Evolutionary conservation across 371 early-diverging fungal species (phyloP).

Genomic region (Apophysomyces ossiformis): DNA sequence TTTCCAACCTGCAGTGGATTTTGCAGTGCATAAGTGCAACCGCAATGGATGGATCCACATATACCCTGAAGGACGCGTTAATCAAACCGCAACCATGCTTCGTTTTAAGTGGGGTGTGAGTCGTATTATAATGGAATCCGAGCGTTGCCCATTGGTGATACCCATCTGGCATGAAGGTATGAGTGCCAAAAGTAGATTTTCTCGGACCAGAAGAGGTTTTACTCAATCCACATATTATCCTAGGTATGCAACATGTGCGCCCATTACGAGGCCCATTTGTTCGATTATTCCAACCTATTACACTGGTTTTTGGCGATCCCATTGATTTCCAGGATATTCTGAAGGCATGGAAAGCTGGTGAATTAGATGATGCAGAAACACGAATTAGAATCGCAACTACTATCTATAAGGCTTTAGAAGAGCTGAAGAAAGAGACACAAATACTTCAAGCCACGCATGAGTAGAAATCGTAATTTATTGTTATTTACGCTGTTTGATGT

Average conservation of each 20-base stretch:
- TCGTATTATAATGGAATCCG: slow-evolving; percentile 79
- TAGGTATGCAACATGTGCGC: slow-evolving; percentile 56
- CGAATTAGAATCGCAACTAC: slow-evolving; percentile 62
- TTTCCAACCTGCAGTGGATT: slow-evolving; percentile 84
- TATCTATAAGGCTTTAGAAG: slow-evolving; percentile 58
- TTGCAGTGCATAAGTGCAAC: slow-evolving; percentile 58
- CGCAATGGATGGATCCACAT: slow-evolving; percentile 70
- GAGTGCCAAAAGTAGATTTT: neutral
- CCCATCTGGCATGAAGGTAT: slow-evolving; percentile 74
- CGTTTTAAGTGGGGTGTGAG: slow-evolving; percentile 91
- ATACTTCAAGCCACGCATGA: neutral
- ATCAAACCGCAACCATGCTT: slow-evolving; percentile 66
- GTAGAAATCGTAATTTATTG: slow-evolving; percentile 1
- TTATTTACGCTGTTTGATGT: neutral
- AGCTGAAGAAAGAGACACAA: slow-evolving; percentile 33
- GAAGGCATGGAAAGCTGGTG: slow-evolving; percentile 57
- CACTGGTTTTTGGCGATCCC: slow-evolving; percentile 69
- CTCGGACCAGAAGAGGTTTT: neutral
- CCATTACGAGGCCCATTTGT: slow-evolving; percentile 50
- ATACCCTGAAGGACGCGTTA: slow-evolving; percentile 84
- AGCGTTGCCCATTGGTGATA: slow-evolving; percentile 65
- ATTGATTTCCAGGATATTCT: slow-evolving; percentile 67
- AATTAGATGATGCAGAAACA: slow-evolving; percentile 55
- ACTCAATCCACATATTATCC: too few species aligned
- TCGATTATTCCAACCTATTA: slow-evolving; percentile 48